phyloP scores from a whole-genome alignment of 345 rosid species.

The Ricinus communis region DNA sequence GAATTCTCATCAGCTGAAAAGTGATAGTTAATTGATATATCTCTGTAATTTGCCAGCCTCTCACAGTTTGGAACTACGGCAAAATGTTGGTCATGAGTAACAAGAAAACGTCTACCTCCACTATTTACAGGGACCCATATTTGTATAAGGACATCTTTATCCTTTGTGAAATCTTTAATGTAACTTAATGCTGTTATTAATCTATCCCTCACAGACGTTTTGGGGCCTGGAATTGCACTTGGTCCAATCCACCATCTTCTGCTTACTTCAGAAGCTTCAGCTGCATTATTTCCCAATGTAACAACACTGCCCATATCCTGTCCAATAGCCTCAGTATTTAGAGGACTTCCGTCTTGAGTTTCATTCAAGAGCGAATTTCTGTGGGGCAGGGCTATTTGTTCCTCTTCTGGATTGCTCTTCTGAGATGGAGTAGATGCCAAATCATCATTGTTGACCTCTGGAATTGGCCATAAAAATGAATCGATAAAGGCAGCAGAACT shows the following conservation, averaged over 20 bases:
- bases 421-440: conserved; percentile 26
- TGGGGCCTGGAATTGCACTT: conserved; percentile 32
- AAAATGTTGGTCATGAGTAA: conserved; percentile 69
- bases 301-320: conserved; percentile 20
- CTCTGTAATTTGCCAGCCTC: conserved; percentile 70
- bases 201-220: conserved; percentile 61
- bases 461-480: conserved; percentile 43
- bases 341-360: conserved; percentile 25
- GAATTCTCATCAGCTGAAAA: conserved; percentile 74
- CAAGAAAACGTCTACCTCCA: conserved; percentile 61
- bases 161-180: conserved; percentile 54
- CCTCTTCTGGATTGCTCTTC: conserved; percentile 38
- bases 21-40: conserved; percentile 68
- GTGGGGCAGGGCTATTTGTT: conserved; percentile 25
- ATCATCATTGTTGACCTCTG: conserved; percentile 38
- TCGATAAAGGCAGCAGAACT: conserved; percentile 42
- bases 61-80: conserved; percentile 54
- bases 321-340: conserved; percentile 23
- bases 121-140: conserved; percentile 81
- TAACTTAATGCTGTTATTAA: conserved; percentile 60
- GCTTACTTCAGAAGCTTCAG: conserved; percentile 39
- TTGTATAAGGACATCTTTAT: conserved; percentile 75
- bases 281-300: conserved; percentile 11
- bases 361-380: conserved; percentile 30
- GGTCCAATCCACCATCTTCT: conserved; percentile 85